Conservation (phyloP, 2,329 filamentous ascomycete species). For the Curvularia lunata region DNA sequence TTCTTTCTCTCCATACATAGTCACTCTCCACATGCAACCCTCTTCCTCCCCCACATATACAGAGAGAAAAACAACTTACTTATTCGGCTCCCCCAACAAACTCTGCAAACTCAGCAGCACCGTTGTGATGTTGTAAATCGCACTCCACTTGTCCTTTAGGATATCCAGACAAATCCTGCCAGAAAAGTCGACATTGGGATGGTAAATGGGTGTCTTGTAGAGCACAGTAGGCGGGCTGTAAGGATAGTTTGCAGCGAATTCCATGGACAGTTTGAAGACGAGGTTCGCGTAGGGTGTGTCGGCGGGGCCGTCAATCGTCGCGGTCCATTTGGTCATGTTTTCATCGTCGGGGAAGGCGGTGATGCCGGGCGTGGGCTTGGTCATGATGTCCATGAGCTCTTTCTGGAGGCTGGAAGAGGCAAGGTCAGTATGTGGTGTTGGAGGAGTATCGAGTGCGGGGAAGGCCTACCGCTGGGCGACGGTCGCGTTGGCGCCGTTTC, state of each 20-base stretch:
- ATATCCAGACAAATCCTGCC: conserved; percentile 98
- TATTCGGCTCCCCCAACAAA: conserved; percentile 94
- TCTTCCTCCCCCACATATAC: neutral
- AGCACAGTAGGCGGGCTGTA: conserved; percentile 89
- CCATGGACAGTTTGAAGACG: conserved; percentile 89
- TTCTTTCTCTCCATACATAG: too few species aligned
- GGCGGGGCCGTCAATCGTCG: conserved; percentile 88
- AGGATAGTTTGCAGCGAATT: conserved; percentile 91
- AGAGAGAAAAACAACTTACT: conserved; percentile 65
- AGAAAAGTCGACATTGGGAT: conserved; percentile 97
- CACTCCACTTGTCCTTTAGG: conserved; percentile 98
- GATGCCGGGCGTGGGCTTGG: conserved; percentile 87
- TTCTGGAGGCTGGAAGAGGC: conserved; percentile 76
- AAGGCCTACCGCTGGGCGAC: conserved; percentile 55
- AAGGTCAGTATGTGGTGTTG: neutral
- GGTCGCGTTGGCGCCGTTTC: conserved; percentile 50
- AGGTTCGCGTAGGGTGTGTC: conserved; percentile 90
- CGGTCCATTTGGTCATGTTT: conserved; percentile 85
- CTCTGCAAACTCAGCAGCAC: conserved; percentile 94
- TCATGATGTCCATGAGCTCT: conserved; percentile 98
- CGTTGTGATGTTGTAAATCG: conserved; percentile 94
- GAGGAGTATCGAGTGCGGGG: conserved; percentile 49
- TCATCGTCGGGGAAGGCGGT: conserved; percentile 94
- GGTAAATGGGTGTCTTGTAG: conserved; percentile 99
- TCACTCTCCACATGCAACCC: too few species aligned